Conservation (phyloP, 257 asterid genomes). For the Salvia rosmarinus region DNA sequence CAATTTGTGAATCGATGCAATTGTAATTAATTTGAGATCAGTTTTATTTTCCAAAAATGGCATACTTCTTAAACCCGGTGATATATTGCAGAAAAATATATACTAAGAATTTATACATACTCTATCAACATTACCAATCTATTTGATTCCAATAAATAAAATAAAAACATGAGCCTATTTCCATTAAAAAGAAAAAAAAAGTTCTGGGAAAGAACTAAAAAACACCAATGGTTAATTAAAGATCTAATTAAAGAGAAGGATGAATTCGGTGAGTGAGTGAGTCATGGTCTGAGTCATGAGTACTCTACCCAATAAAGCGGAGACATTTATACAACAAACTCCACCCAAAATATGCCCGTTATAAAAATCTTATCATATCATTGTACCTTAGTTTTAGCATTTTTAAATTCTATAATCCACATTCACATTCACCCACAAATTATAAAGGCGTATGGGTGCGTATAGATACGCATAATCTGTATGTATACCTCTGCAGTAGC, state of each 20-base stretch:
- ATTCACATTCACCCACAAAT: constrained; percentile 25
- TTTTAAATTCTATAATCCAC: constrained; percentile 13
- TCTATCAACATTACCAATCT: too few species aligned
- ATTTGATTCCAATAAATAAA: too few species aligned
- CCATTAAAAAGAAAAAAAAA: not conserved
- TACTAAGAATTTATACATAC: too few species aligned
- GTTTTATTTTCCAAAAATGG: too few species aligned
- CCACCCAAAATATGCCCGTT: constrained; percentile 42
- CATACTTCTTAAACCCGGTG: too few species aligned
- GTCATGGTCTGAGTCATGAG: constrained; percentile 40
- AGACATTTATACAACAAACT: constrained; percentile 35
- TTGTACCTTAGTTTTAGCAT: constrained; percentile 26
- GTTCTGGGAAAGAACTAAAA: not conserved
- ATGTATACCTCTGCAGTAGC: not conserved
- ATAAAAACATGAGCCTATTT: too few species aligned
- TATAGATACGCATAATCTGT: constrained; percentile 16
- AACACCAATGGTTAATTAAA: not conserved
- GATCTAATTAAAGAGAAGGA: not conserved
- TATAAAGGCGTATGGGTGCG: constrained; percentile 14
- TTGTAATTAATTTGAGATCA: too few species aligned
- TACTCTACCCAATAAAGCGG: constrained; percentile 46
- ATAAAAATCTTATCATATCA: constrained; percentile 25
- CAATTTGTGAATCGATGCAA: too few species aligned
- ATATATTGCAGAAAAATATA: too few species aligned
- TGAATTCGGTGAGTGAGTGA: constrained; percentile 24